Base-by-base conservation (phyloP, 208 protist genomes). In the Trypanosoma lewisi region DNA sequence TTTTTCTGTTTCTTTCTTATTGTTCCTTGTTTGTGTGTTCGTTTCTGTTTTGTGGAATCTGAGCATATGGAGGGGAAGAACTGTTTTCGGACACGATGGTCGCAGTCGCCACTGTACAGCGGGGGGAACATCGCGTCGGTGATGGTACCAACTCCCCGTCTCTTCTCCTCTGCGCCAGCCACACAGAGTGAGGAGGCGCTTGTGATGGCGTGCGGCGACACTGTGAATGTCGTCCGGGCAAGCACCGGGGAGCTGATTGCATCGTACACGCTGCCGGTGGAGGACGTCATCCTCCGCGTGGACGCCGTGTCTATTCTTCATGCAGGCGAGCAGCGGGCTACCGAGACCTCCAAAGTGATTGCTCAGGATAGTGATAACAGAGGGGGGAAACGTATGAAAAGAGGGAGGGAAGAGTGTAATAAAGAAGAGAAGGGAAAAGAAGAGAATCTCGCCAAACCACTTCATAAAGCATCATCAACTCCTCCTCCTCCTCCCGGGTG, bases 81-180 rank as follows among this genome's bases (percentile, higher is more conserved):
- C 60, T 93, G 84, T 63, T 96, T 96, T 63, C 80, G 86, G 34
- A 91, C 80, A 44, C 67, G 66, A 21, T 93, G 90, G 87, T 82
- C 82, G 31, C 87, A 96, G 65, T 54, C 74, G 31, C 90, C 90
- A n/a, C 69, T 93, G 19, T 96, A 89, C 70, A 93, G 87, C 60
- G 90, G 90, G 41, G 90, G 90, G 34, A 83, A 83, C 37, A 68
- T 96, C 31, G 76, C 83, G 14, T 82, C 83, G 16, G n/a, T 94
- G 14, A 67, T 75, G 8, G 55, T 94, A 1, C 77, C 75, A 0
- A 16, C 67, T 16, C 8, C 48, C 11, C 37, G 34, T 1, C 23
- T 3, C 5, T 9, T 31, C 16, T 52, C 48, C 25, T 45, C 66
- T 17, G 30, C 49, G 4, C 23, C 51, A n/a, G 31, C 33, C 19